Base-by-base conservation (phyloP, 352 stramenopile genomes). In the Globisporangium spiculum region DNA sequence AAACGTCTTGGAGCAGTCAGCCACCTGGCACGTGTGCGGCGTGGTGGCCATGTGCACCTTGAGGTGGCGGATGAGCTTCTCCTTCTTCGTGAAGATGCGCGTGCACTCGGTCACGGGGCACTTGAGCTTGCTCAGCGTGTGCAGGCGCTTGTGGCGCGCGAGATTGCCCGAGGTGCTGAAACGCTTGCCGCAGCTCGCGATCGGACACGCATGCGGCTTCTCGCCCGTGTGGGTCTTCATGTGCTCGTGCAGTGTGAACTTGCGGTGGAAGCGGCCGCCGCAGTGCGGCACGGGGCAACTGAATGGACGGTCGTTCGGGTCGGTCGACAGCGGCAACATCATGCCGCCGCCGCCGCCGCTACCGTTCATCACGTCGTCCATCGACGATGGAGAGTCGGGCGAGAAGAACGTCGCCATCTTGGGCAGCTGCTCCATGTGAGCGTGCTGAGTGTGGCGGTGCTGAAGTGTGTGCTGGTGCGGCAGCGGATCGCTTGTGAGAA, bases 151-250 rank as follows among this genome's bases (percentile, higher is more conserved):
- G 73, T 91, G 83, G 32, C 83, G 77, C n/a, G 83, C 77, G 30
- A 92, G 66, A 65, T 91, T 93, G n/a, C 85, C 83, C 0, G 83
- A 89, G 18, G 83, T 91, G 61, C 75, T 91, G 41, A 93, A 94
- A 5, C 79, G 77, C 76, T 90, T 90, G 65, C 72, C 72, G 65
- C 86, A 94, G 32, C 66, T 72, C 16, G 60, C 56, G n/a, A 82
- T 69, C 22, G 83, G 78, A 54, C 84, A 91, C 30, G 76, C 56
- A 63, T 91, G 81, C 4, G 86, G 84, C 66, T 91, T 81, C 71
- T 92, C 83, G 18, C 85, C 85, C 60, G 83, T 92, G 76, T 93
- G 85, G 52, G 84, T 93, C 75, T 91, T 91, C 61, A 89, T 79
- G 67, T 93, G 85, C 58, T 90, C 82, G 58, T 79, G 86, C 63